A percentile compares a stretch with the other conserved stretches of the same genome.
phyloP scores from a whole-genome alignment of 345 rosid species.

The Bretschneidera sinensis region DNA sequence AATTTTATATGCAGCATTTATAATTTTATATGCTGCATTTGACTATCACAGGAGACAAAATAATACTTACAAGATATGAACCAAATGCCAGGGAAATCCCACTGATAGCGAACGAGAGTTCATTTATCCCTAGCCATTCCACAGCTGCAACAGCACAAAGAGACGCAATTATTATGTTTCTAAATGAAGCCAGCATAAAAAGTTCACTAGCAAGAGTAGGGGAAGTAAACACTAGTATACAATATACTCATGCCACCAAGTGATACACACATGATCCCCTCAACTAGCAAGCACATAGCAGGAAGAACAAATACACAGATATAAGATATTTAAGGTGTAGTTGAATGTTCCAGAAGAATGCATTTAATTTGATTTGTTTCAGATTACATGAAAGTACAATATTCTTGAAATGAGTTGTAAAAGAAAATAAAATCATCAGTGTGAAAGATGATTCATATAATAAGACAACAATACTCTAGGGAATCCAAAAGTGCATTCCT shows the following conservation, averaged over 20 bases:
- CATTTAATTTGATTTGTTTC: too few relatives aligned
- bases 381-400: background rate
- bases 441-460: too few relatives aligned
- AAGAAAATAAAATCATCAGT: too few relatives aligned
- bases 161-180: too few relatives aligned
- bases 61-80: conserved; percentile 54
- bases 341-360: too few relatives aligned
- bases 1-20: too few relatives aligned
- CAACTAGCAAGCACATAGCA: background rate
- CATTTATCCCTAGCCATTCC: conserved; percentile 48
- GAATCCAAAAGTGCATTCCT: too few relatives aligned
- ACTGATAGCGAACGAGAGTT: conserved; percentile 28
- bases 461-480: too few relatives aligned
- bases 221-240: background rate
- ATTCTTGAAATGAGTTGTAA: background rate
- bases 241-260: too few relatives aligned
- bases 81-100: conserved; percentile 40
- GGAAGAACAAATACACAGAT: background rate
- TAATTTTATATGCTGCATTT: background rate
- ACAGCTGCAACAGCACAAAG: conserved; percentile 28
- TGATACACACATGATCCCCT: background rate
- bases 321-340: too few relatives aligned
- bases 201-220: background rate
- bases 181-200: background rate
- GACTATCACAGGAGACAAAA: background rate